Evolutionary conservation across 192 early-diverging fungal genomes (phyloP), one percentile per base, ranked within the genome.

Genomic region (Coemansia sp.): DNA sequence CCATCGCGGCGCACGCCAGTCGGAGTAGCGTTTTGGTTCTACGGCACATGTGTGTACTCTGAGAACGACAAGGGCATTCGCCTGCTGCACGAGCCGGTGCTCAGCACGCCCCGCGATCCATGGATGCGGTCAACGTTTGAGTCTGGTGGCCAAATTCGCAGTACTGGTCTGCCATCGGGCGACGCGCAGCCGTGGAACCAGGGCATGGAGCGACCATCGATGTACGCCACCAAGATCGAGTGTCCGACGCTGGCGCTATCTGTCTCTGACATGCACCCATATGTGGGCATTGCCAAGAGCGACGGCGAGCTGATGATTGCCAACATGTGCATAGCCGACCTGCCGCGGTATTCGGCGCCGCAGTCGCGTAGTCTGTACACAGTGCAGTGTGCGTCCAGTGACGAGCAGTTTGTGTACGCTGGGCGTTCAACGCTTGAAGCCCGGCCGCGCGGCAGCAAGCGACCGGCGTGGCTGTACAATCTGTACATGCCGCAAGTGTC

Each of bases 41-140:
- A 40, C 6, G 56, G 42, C 10, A 60, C 57, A 1, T 61, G 48
- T 0, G 2, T 70, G 7, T 63, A 60, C 15, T 51, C 57, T 36
- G 74, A 76, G 38, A 37, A 26, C 14, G 67, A 69, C 23, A 73
- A 70, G 57, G 34, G 17, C 24, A 42, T 73, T 18, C 76, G 74
- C 12, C n/a, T 49, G 60, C 21, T 47, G 36, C 54, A 52, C 7
- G 20, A 48, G 44, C 25, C 31, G 15, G 7, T 50, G 36, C 15
- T 50, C 21, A 46, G 23, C 37, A 14, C 20, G 25, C 40, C 64
- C 3, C 48, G 31, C 10, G 64, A 72, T 24, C 55, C 60, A 10
- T 66, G 59, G 60, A 49, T 56, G 17, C 38, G 42, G 58, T 28
- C 46, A 0, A n/a, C 25, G 40, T 9, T 38, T 2, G 14, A 26